Evolutionary conservation across 1,284 basidiomycete genomes (phyloP), one percentile per base, ranked within the genome.

Genomic region (Termitomyces sp.): DNA sequence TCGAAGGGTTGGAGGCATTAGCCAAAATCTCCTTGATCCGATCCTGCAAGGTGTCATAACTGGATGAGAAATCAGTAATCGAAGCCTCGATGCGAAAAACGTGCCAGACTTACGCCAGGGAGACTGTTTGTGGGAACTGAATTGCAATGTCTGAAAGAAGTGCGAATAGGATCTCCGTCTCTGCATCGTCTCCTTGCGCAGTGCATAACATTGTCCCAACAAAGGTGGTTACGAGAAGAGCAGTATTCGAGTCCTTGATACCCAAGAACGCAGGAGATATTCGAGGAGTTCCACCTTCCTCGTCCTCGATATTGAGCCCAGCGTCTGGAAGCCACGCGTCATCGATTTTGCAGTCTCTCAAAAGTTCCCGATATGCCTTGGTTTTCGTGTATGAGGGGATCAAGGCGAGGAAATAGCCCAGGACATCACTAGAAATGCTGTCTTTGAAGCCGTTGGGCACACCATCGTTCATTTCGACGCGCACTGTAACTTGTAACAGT

Each of bases 371-470:
- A 62, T 88, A 91, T 6, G 75, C 70, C 19, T 72, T 70, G 8
- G 74, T 70, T 5, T 80, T 82, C 8, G 83, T 82, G 13, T 85
- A 82, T 42, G 86, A 75, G 1, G 93, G 86, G 1, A 94, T 68
- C 15, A 95, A 73, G 1, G 90, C 88, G 34, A 93, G 70, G 71
- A 95, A 92, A 70, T 91, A 94, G 15, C 90, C 89, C 30, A 93
- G 70, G 2, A 82, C 82, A 45, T 90, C 83, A 0, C 77, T 70
- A 44, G 74, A 76, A 28, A 92, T 71, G 9, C 73, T 68, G 12
- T 74, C 67, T 43, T 63, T 62, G 44, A 70, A 66, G 7, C 71
- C 75, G 52, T 74, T 69, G 47, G 73, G 66, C 9, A 66, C 67
- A 50, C 73, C 68, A 15, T 70, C 67, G 44, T 72, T 66, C 34